Conservation (phyloP, 139 green algal genomes). For the Tetraselmis chui region DNA sequence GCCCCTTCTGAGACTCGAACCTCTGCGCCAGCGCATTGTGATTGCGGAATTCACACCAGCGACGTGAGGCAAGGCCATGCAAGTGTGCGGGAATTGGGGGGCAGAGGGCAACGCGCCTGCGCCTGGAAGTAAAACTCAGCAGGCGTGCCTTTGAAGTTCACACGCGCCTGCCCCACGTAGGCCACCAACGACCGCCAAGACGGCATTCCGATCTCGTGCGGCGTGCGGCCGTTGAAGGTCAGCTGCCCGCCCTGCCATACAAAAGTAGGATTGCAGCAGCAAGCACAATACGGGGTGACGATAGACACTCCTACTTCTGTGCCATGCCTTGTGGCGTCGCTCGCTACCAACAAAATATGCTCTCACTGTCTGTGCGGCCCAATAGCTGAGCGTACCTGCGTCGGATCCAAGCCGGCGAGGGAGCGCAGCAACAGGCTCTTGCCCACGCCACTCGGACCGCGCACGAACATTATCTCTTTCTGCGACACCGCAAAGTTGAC, state of each 20-base stretch:
- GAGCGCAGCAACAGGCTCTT: conserved; percentile 71
- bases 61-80: no score
- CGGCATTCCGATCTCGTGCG: conserved; percentile 34
- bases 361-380: no score
- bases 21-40: conserved; percentile 24
- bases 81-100: not conserved
- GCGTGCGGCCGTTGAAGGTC: conserved; percentile 30
- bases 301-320: no score
- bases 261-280: not conserved
- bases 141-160: conserved; percentile 59
- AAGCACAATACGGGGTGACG: no score
- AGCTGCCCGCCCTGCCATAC: conserved; percentile 38
- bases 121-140: conserved; percentile 63
- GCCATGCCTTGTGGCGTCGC: no score
- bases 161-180: conserved; percentile 62
- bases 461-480: conserved; percentile 55
- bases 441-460: conserved; percentile 64
- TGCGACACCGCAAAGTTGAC: conserved; percentile 38
- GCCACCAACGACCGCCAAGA: conserved; percentile 42
- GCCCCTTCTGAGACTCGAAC: conserved; percentile 36
- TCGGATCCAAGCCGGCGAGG: conserved; percentile 53
- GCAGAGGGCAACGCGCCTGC: conserved; percentile 37
- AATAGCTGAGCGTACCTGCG: conserved; percentile 28
- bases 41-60: no score
- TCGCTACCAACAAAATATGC: no score